Percentiles rank a stretch among this genome's conserved stretches.
phyloP scores from a whole-genome alignment of 768 basidiomycete genomes.

The Lyophyllum shimeji region DNA sequence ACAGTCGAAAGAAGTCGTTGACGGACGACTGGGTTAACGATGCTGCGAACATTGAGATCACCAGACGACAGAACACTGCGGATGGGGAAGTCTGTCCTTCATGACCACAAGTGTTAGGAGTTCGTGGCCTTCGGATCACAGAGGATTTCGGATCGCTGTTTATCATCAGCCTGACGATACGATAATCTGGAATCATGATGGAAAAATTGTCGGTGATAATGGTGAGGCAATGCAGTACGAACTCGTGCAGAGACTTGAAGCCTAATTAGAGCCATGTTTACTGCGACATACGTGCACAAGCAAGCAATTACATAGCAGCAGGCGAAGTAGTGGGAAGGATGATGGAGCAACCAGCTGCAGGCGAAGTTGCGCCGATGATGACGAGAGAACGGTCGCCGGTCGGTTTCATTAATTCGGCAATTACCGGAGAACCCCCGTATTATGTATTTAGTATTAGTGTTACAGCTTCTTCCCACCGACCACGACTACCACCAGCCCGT shows the following conservation, averaged over 20 bases:
- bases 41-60: background rate
- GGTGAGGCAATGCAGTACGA: no score
- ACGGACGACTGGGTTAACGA: background rate
- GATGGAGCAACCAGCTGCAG: background rate
- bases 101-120: background rate
- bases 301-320: background rate
- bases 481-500: conserved; percentile 22
- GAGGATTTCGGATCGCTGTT: background rate
- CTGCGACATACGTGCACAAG: background rate
- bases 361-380: conserved; percentile 2
- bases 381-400: background rate
- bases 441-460: conserved; percentile 15
- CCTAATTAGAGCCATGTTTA: background rate
- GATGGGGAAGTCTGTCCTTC: background rate
- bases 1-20: background rate
- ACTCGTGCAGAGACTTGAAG: background rate
- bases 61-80: background rate
- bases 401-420: conserved; percentile 12
- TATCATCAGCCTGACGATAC: no score
- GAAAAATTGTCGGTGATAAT: no score
- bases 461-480: conserved; percentile 10
- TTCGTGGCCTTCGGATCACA: background rate
- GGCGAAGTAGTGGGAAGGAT: background rate
- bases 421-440: conserved; percentile 12
- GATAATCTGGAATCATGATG: no score